Conservation (phyloP, 345 rosid genomes). For the Arabis hirsuta region DNA sequence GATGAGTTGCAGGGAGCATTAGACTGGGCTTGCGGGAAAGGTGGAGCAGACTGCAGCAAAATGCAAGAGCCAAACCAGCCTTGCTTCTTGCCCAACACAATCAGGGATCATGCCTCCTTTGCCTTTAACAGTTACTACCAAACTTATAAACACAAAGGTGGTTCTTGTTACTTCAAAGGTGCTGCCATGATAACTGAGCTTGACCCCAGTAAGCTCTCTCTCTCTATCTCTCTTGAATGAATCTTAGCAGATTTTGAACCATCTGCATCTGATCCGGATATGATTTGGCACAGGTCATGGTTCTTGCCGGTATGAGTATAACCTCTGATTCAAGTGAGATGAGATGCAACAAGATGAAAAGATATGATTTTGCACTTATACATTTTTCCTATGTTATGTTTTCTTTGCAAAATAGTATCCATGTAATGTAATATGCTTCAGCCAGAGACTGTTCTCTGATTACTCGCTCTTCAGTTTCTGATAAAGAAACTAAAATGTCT, state of each 20-base stretch:
- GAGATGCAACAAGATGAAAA: constrained; percentile 15
- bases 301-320: constrained; percentile 43
- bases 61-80: constrained; percentile 53
- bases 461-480: constrained; percentile 13
- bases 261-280: constrained; percentile 7
- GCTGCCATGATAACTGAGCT: constrained; percentile 75
- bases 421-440: not conserved
- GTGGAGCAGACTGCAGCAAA: constrained; percentile 68
- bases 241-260: constrained; percentile 17
- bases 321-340: constrained; percentile 28
- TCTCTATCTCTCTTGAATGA: not conserved
- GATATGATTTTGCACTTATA: constrained; percentile 24
- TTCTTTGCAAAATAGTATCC: not conserved
- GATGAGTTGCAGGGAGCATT: constrained; percentile 63
- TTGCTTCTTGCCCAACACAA: constrained; percentile 75
- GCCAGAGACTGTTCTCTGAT: not conserved
- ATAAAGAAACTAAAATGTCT: not conserved
- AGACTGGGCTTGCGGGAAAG: constrained; percentile 74
- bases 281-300: constrained; percentile 39
- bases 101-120: constrained; percentile 70
- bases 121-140: constrained; percentile 84
- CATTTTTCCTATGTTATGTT: constrained; percentile 17
- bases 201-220: constrained; percentile 68
- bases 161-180: constrained; percentile 80
- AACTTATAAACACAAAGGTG: constrained; percentile 61